Base-by-base conservation (phyloP, 495 filamentous ascomycete genomes). In the Usnea hakonensis region DNA sequence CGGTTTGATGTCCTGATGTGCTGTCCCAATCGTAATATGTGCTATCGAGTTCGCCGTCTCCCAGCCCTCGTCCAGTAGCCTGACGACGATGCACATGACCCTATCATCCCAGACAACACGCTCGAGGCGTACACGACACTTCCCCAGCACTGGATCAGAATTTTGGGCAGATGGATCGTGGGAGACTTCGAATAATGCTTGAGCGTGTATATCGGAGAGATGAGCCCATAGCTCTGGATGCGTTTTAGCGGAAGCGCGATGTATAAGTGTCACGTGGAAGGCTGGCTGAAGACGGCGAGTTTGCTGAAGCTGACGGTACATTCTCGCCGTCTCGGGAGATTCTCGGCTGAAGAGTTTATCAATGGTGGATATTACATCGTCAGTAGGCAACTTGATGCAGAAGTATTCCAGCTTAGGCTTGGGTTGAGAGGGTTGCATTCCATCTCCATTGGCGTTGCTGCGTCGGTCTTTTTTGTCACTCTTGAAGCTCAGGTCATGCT, bases 211-310 rank as follows among this genome's bases (percentile, higher is more conserved):
- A 26, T 36, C 74, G 56, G 46, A 64, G 33, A 64, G 50, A n/a
- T 75, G 74, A 43, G 85, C 71, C 94, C 94, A 98, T 19, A 90
- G 73, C 1, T 85, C 82, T 0, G 84, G 78, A 63, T 83, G 70
- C 44, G 84, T 71, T 50, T 77, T 75, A 28, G 85, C 73, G 3
- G 74, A 73, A 13, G 86, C 84, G 54, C 85, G 87, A 73, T 98
- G 94, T 70, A 96, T 90, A 17, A 98, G 82, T 0, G 94, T 98
- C 60, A 97, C 87, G 73, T 98, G 94, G 75, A 97, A 97, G n/a
- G 82, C 74, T 37, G 82, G 67, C 72, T 98, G 94, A 23, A 97
- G 72, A 56, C 94, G 89, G 30, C 86, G 81, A 2, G 78, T 75
- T 44, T 85, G 78, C 65, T 89, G 78, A 32, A 98, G 86, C 50